Conservation (phyloP, 768 basidiomycete species). For the Rhizopogon vinicolor region DNA sequence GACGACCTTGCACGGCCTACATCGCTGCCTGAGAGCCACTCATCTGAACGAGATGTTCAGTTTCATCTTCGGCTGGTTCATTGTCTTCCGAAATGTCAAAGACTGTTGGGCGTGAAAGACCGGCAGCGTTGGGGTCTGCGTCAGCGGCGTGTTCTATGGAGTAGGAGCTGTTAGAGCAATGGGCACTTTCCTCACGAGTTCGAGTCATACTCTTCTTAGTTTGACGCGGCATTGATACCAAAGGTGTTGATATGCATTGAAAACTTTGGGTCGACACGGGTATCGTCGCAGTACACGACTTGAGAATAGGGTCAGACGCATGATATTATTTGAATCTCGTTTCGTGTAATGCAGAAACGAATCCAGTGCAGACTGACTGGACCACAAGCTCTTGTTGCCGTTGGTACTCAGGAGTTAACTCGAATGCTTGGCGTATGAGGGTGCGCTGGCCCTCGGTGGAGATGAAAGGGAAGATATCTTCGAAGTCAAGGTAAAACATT, state of each 20-base stretch:
- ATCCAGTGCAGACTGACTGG: constrained; percentile 42
- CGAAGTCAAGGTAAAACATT: constrained; percentile 78
- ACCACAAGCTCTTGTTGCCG: constrained; percentile 68
- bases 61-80: constrained; percentile 62
- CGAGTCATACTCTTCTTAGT: constrained; percentile 95
- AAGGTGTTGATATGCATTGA: constrained; percentile 71
- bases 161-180: constrained; percentile 81
- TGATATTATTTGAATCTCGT: not conserved
- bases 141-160: constrained; percentile 89
- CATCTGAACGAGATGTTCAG: constrained; percentile 29
- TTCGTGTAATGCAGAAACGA: too few species aligned
- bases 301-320: not conserved
- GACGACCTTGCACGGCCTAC: constrained; percentile 83
- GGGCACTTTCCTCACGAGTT: constrained; percentile 67
- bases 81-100: constrained; percentile 85
- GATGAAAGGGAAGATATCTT: constrained; percentile 70
- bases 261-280: constrained; percentile 72
- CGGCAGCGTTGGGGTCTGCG: constrained; percentile 69
- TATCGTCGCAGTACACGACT: constrained; percentile 94
- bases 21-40: constrained; percentile 58
- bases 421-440: constrained; percentile 58
- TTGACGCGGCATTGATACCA: constrained; percentile 87
- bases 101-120: constrained; percentile 82
- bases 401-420: constrained; percentile 58
- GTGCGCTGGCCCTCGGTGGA: constrained; percentile 57